Evolutionary conservation across 2,329 filamentous ascomycete species (phyloP), one percentile per base, ranked within the genome.

Genomic region (Penicillium sp.): DNA sequence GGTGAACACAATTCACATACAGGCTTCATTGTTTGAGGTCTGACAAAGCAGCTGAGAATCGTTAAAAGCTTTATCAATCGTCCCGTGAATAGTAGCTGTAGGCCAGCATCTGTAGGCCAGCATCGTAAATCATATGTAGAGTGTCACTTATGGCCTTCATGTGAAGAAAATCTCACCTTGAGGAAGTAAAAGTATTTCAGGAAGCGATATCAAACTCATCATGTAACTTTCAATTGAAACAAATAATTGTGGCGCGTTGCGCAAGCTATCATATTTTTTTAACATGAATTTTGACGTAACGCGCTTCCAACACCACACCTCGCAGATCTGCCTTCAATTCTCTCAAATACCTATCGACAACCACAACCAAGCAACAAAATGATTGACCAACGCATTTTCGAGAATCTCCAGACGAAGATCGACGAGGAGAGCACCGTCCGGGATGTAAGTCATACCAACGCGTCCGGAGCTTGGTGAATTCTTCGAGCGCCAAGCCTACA

Each of bases 341-440:
- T 58, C 55, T 54, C 56, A 38, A 31, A 50, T 50, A 49, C 41
- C 57, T 27, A 38, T 36, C 44, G 48, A 38, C 44, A 48, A 31
- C 33, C 40, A 41, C 49, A 53, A 46, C 38, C 23, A 34, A 47
- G 44, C 45, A 23, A 64, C 54, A 78, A 76, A 55, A 85, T 89
- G 82, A 86, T 94, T 69, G 88, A 95, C 73, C 88, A 90, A 59
- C 82, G 84, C 64, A 90, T 97, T 73, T 97, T 97, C 76, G 86
- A 92, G 70, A 84, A 89, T 67, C 87, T 99, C 60, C 93, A 97
- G 76, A 80, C 84, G 58, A 92, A 92, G 75, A 91, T 97, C 67
- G 94, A 97, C 66, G 88, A 95, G 74, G 94, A 97, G 72, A 83
- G 85, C 9, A 81, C 84, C 53, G 87, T 96, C 53, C 87, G 90